Conservation (phyloP, 73 alveolate species). For the Paraurostyla sp. region DNA sequence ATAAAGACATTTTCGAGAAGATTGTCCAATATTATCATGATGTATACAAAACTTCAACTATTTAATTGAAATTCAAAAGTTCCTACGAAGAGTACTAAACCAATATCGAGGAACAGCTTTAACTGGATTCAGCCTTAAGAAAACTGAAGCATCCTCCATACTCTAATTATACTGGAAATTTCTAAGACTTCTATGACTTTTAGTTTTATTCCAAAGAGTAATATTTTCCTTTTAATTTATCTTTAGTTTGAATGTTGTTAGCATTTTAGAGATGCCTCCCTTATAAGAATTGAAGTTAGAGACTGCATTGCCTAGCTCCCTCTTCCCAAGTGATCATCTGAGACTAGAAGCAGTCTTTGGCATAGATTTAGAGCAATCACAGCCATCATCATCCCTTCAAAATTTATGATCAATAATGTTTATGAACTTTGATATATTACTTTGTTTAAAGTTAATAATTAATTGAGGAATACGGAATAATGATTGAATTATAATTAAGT, state of each 20-base stretch:
- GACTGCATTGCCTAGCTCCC: constrained; percentile 26
- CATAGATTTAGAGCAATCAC: no score
- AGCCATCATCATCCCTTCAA: no score
- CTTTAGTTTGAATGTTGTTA: constrained; percentile 9
- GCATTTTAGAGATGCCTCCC: constrained; percentile 36
- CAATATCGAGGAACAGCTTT: no score
- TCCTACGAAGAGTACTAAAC: no score
- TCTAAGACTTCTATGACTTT: constrained; percentile 16
- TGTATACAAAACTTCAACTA: neutral
- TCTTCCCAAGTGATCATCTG: constrained; percentile 51
- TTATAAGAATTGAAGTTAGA: neutral
- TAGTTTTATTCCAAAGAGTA: constrained; percentile 20
- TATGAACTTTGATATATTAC: no score
- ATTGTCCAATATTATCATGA: neutral
- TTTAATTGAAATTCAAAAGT: no score
- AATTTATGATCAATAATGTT: no score
- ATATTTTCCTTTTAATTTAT: neutral
- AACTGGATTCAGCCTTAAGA: no score
- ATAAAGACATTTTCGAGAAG: neutral
- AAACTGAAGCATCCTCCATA: no score
- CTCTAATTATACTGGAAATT: constrained; percentile 27
- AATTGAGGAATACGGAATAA: neutral
- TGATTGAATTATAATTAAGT: constrained; percentile 16
- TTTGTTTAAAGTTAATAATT: no score
- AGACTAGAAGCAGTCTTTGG: constrained; percentile 35